Conservation (phyloP, 805 yeast species). For the Kuraishia hungarica region DNA sequence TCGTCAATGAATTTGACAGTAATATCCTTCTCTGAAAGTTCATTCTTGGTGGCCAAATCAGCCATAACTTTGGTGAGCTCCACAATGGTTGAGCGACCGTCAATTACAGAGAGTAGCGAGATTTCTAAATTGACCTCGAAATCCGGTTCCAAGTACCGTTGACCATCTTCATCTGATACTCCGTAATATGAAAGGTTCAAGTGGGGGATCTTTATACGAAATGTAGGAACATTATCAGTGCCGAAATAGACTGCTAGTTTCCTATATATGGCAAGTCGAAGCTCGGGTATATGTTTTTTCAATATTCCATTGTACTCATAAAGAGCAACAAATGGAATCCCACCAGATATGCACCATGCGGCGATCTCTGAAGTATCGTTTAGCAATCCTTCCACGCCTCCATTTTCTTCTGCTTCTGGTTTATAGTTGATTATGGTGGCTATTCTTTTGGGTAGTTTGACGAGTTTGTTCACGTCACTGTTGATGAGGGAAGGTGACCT, state of each 20-base stretch:
- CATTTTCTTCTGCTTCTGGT: conserved; percentile 77
- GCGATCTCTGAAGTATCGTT: conserved; percentile 68
- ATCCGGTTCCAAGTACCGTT: conserved; percentile 28
- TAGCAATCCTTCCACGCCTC: conserved; percentile 77
- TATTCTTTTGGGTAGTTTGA: conserved; percentile 70
- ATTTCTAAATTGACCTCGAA: conserved; percentile 48
- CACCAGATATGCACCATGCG: conserved; percentile 90
- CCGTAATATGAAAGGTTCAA: conserved; percentile 40
- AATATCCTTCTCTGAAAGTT: conserved; percentile 56
- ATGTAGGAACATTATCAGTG: conserved; percentile 53
- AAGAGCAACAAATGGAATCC: conserved; percentile 60
- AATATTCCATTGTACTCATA: conserved; percentile 76
- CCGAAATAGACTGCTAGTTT: conserved; percentile 72
- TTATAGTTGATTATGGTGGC: conserved; percentile 70
- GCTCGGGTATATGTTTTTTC: conserved; percentile 42
- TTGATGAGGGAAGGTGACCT: conserved; percentile 81
- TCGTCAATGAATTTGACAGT: conserved; percentile 69
- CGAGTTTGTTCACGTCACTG: conserved; percentile 64
- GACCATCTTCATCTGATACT: conserved; percentile 21
- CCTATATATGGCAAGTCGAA: conserved; percentile 46
- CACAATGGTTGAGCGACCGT: conserved; percentile 86
- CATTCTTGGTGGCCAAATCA: conserved; percentile 55
- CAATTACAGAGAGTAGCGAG: conserved; percentile 60
- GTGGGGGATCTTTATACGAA: conserved; percentile 61
- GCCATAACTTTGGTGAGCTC: conserved; percentile 83